These are phyloP conservation scores for Pueraria montana DNA, from an alignment of 306 rosid genomes.

Conservation along the genomic window DNA sequence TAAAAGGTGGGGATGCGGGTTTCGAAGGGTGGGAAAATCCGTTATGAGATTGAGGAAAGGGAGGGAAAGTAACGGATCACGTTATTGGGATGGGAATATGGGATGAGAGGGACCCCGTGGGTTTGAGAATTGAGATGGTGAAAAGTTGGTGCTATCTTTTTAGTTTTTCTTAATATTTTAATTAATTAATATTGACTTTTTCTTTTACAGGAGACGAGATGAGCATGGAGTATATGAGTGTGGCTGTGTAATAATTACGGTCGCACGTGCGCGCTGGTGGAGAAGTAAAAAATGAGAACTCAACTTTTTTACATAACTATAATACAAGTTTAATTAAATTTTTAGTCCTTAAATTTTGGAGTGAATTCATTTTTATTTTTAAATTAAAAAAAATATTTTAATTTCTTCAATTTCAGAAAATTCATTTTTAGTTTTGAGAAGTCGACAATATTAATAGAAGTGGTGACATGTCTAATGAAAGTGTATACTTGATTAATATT, in stretches of 20 bases:
- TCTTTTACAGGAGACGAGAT: slow-evolving; percentile 45
- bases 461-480: too few species aligned
- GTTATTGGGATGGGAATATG: slow-evolving; percentile 59
- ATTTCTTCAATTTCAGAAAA: too few species aligned
- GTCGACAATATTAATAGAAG: too few species aligned
- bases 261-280: slow-evolving; percentile 78
- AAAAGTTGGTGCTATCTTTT: slow-evolving; percentile 40
- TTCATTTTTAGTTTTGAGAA: too few species aligned
- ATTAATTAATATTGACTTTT: slow-evolving; percentile 55
- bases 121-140: slow-evolving; percentile 39
- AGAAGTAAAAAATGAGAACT: neutral
- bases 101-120: slow-evolving; percentile 33
- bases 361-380: too few species aligned
- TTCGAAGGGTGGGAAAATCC: slow-evolving; percentile 57
- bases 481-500: too few species aligned
- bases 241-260: slow-evolving; percentile 72
- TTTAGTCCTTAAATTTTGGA: too few species aligned
- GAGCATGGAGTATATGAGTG: slow-evolving; percentile 47
- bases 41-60: slow-evolving; percentile 50
- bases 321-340: neutral
- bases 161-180: slow-evolving; percentile 21
- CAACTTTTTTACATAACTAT: neutral
- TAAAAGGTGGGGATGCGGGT: neutral
- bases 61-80: slow-evolving; percentile 78
- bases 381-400: too few species aligned